These are phyloP conservation scores for Petunia hybrid DNA, from an alignment of 305 asterid genomes.

Conservation along the genomic window DNA sequence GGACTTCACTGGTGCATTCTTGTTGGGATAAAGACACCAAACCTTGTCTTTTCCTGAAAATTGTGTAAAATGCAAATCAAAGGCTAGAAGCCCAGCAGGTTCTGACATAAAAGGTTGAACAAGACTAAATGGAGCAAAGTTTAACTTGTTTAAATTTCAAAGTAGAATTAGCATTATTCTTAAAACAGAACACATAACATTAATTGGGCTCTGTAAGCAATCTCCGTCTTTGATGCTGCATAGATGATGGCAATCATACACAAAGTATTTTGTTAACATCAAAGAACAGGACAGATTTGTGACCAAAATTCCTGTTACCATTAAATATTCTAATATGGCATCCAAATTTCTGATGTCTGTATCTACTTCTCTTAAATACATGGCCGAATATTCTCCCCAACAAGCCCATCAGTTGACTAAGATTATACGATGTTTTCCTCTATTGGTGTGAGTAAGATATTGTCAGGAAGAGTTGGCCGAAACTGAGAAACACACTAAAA, in stretches of 20 bases:
- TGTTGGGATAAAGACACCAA: slow-evolving; percentile 92
- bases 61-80: slow-evolving; percentile 32
- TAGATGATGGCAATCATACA: background rate
- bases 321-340: background rate
- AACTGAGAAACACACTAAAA: slow-evolving; percentile 4
- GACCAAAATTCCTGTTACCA: background rate
- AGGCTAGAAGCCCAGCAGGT: background rate
- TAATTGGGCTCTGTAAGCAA: slow-evolving; percentile 1
- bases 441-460: background rate
- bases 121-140: background rate
- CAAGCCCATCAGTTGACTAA: background rate
- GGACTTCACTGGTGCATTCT: slow-evolving; percentile 66
- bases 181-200: background rate
- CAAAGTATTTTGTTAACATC: background rate
- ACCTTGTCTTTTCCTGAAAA: slow-evolving; percentile 80
- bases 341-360: background rate
- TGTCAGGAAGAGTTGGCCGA: background rate
- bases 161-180: background rate
- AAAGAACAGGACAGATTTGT: background rate
- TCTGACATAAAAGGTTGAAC: background rate
- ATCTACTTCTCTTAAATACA: slow-evolving; percentile 4
- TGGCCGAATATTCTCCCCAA: background rate
- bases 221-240: background rate
- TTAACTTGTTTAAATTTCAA: slow-evolving; percentile 2
- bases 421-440: background rate